Evolutionary conservation across 768 basidiomycete species (phyloP), one percentile per base, ranked within the genome.

Genomic region (Termitomyces sp.): DNA sequence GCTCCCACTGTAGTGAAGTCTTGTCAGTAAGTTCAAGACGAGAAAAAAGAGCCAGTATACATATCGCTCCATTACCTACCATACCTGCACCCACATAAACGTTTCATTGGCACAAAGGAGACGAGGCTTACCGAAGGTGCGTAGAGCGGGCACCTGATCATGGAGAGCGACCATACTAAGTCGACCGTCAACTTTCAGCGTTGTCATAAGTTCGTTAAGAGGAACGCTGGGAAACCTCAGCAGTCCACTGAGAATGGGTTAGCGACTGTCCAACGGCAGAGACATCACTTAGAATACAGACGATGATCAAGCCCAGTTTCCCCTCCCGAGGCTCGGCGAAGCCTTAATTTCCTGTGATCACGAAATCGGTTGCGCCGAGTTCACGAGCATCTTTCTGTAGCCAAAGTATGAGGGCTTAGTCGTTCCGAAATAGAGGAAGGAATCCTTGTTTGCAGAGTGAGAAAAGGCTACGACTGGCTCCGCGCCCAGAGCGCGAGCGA

Each of bases 381-480:
- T 81, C 76, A 62, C 77, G 69, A 24, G 82, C 82, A 63, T 87
- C 86, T 1, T 79, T 78, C 73, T 62, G 22, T 24, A 44, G n/a
- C 27, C 16, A 72, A 39, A 16, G 37, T 26, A 9, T 45, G 22
- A 32, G 22, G 52, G 26, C 55, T 76, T 36, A 12, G 12, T 32
- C 20, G 22, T 6, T n/a, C 27, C 1, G 56, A 20, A 33, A 46
- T 74, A 20, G 74, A 72, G 60, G 77, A 0, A 16, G 26, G 5
- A 10, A 66, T 77, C 70, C 70, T 87, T 87, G 58, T 66, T 67
- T 27, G 72, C 63, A 30, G 78, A 77, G 68, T 85, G 84, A 2
- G 83, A 80, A 71, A 87, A 84, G 1, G 80, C 85, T 36, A 79
- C 76, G 50, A 86, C 81, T 36, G 67, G 71, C 36, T 84, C 79